phyloP scores from a whole-genome alignment of 768 basidiomycete species.

The Asterophora lycoperdoides region DNA sequence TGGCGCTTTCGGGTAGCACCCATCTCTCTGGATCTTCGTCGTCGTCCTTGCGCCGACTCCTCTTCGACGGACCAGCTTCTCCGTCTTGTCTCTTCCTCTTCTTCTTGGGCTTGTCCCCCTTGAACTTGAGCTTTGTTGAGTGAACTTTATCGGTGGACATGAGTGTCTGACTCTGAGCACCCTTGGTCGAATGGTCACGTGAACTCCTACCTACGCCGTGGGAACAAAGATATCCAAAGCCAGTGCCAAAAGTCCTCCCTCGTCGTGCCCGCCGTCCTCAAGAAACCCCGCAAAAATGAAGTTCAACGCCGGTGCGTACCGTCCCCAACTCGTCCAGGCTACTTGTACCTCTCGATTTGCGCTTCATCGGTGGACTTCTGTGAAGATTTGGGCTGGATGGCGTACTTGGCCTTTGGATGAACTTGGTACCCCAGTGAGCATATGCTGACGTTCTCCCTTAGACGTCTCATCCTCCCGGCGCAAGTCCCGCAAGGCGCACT shows the following conservation, averaged over 20 bases:
- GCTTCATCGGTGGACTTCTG: conserved; percentile 22
- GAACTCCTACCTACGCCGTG: conserved; percentile 29
- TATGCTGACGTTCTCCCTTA: conserved; percentile 36
- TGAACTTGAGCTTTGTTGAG: conserved; percentile 79
- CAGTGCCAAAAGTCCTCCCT: conserved; percentile 30
- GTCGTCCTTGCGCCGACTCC: conserved; percentile 49
- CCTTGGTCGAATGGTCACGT: conserved; percentile 28
- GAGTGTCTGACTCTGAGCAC: background rate
- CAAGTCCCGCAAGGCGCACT: conserved; percentile 98
- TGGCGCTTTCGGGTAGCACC: conserved; percentile 68
- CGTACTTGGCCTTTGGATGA: conserved; percentile 38
- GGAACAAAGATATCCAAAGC: conserved; percentile 25
- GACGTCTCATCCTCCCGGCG: conserved; percentile 91
- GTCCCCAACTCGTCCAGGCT: conserved; percentile 19
- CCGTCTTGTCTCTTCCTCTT: conserved; percentile 69
- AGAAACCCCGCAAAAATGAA: conserved; percentile 63
- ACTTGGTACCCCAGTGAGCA: conserved; percentile 18
- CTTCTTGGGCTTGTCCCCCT: conserved; percentile 82
- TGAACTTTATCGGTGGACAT: conserved; percentile 48
- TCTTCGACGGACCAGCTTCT: conserved; percentile 38
- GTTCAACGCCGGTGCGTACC: conserved; percentile 74
- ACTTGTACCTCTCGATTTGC: conserved; percentile 22
- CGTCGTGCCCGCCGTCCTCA: conserved; percentile 57
- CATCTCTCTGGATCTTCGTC: conserved; percentile 70
- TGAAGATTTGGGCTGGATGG: conserved; percentile 54